Percentiles rank a stretch among this genome's conserved stretches.
Conservation (phyloP, 2,329 filamentous ascomycete genomes). For the Coniochaeta ligniaria region DNA sequence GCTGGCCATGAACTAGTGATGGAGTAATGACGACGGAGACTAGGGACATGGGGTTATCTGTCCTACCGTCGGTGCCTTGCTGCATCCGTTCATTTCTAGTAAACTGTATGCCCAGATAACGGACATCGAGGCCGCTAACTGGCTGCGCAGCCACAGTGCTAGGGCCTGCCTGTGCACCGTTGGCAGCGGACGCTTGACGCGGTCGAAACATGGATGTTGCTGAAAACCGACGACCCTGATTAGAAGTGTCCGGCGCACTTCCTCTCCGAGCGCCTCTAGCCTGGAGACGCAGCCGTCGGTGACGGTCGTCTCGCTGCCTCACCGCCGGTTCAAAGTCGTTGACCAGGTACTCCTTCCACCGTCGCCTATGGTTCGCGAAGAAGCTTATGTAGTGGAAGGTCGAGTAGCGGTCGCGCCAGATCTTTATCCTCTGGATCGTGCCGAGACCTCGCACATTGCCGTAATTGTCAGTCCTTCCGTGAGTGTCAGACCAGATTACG, state of each 20-base stretch:
- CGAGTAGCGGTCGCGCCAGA: conserved; percentile 42
- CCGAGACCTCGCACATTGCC: conserved; percentile 43
- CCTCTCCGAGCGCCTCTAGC: conserved; percentile 30
- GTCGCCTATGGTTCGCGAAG: conserved; percentile 37
- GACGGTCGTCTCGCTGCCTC: conserved; percentile 36
- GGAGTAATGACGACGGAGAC: background rate
- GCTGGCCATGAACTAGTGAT: background rate
- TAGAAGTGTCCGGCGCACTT: conserved; percentile 28
- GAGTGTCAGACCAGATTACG: conserved; percentile 43
- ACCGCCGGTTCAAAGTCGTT: conserved; percentile 39
- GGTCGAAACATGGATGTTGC: conserved; percentile 34
- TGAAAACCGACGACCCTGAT: conserved; percentile 29
- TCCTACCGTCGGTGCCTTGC: conserved; percentile 28
- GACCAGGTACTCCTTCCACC: conserved; percentile 40
- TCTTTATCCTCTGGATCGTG: conserved; percentile 43
- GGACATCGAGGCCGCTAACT: conserved; percentile 29
- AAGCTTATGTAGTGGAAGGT: conserved; percentile 39
- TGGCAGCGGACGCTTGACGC: conserved; percentile 4
- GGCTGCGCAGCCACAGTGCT: conserved; percentile 12
- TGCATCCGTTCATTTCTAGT: conserved; percentile 24
- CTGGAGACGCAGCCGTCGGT: conserved; percentile 35
- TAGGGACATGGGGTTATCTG: background rate
- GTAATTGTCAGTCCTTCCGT: conserved; percentile 40
- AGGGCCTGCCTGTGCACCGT: conserved; percentile 1
- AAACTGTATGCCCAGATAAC: conserved; percentile 43